A percentile compares a stretch with the other conserved stretches of the same genome.
These are phyloP conservation scores for Pyrus betulifolia DNA, from an alignment of 306 rosid species.

Conservation along the genomic window DNA sequence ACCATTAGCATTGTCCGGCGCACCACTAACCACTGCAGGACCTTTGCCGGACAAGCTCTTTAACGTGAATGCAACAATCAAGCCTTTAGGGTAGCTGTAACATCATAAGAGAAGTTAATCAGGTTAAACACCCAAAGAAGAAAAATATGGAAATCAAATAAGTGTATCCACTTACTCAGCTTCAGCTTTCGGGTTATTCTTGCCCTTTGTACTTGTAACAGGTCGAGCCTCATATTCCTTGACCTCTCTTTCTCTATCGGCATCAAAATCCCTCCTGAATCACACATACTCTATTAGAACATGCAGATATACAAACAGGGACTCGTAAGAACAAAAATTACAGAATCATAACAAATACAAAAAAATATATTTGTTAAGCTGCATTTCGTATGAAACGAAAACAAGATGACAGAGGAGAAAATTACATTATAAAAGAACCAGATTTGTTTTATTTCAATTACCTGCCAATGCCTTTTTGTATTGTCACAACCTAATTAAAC, in stretches of 20 bases:
- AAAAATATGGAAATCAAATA: not conserved
- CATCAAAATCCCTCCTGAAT: slow-evolving; percentile 72
- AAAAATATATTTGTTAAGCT: too few relatives aligned
- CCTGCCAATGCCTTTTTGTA: not conserved
- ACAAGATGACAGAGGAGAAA: not conserved
- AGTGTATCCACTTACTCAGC: slow-evolving; percentile 31
- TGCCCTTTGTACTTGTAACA: slow-evolving; percentile 20
- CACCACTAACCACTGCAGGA: slow-evolving; percentile 30
- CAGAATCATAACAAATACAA: not conserved
- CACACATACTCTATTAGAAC: slow-evolving; percentile 7
- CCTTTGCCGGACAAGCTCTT: slow-evolving; percentile 37
- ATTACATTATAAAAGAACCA: not conserved
- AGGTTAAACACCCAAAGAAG: not conserved
- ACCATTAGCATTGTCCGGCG: slow-evolving; percentile 20
- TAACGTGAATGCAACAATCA: slow-evolving; percentile 64
- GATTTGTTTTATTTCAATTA: not conserved
- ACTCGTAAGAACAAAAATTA: not conserved
- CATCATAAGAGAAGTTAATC: slow-evolving; percentile 13
- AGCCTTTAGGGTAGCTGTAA: slow-evolving; percentile 82
- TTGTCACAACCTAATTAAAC: not conserved
- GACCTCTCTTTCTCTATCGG: slow-evolving; percentile 51
- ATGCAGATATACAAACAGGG: not conserved
- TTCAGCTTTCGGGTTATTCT: slow-evolving; percentile 36
- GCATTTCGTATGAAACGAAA: not conserved
- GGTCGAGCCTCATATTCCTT: slow-evolving; percentile 44